Conservation (phyloP, 202 grass and related monocot species). For the Digitaria exilis region DNA sequence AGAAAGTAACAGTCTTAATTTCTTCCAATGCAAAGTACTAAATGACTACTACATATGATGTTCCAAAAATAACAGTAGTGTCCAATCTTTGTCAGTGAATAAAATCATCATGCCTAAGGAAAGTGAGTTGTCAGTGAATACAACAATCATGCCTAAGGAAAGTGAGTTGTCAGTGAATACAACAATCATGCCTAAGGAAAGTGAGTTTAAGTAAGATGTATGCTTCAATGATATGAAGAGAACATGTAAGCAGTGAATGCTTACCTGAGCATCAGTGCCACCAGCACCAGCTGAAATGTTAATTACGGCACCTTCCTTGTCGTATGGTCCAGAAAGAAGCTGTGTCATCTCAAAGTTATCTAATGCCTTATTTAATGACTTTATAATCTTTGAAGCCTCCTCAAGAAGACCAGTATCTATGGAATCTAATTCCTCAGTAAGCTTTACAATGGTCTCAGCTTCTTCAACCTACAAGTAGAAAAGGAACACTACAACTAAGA, state of each 20-base stretch:
- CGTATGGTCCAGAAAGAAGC: slow-evolving; percentile 97
- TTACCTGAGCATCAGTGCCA: slow-evolving; percentile 94
- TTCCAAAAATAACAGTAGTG: background rate
- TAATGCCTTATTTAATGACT: slow-evolving; percentile 70
- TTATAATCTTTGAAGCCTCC: slow-evolving; percentile 86
- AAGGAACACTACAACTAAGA: background rate
- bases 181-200: too few species aligned
- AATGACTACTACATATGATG: background rate
- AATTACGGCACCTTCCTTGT: slow-evolving; percentile 93
- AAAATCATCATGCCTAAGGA: background rate
- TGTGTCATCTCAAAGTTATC: slow-evolving; percentile 84
- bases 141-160: too few species aligned
- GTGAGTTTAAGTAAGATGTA: background rate
- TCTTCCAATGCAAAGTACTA: background rate
- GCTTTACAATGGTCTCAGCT: slow-evolving; percentile 85
- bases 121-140: too few species aligned
- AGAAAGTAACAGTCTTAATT: background rate
- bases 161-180: too few species aligned
- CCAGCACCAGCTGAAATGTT: slow-evolving; percentile 93
- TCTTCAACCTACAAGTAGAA: slow-evolving; percentile 76
- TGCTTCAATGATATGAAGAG: background rate
- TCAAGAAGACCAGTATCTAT: slow-evolving; percentile 81
- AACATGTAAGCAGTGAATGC: slow-evolving; percentile 20
- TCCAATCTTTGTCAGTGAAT: slow-evolving; percentile 13
- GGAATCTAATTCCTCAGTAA: slow-evolving; percentile 89